Evolutionary conservation across 176 grass and related monocot species (phyloP).

Genomic region (Carex cristatella): DNA sequence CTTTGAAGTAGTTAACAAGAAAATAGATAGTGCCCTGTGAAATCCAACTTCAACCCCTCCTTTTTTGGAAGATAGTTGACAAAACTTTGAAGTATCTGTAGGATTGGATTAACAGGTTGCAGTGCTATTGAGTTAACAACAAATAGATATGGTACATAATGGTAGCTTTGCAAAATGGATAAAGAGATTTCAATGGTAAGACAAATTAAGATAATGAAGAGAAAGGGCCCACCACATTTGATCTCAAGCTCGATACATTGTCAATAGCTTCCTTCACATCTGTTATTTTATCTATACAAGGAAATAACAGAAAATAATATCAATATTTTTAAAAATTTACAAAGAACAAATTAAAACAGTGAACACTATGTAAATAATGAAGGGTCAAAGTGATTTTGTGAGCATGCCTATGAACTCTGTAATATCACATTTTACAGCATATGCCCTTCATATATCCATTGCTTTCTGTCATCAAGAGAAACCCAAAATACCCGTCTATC

Average conservation of each 20-base stretch:
- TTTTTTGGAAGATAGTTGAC: neutral
- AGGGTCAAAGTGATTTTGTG: neutral
- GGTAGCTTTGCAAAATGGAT: neutral
- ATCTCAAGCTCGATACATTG: slow-evolving; percentile 23
- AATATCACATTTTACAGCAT: neutral
- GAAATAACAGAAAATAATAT: neutral
- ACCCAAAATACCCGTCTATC: neutral
- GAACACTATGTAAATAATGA: neutral
- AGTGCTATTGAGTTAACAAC: neutral
- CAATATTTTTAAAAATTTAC: neutral
- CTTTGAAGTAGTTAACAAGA: neutral
- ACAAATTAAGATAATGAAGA: neutral
- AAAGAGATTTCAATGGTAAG: neutral
- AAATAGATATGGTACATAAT: neutral
- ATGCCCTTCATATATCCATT: neutral
- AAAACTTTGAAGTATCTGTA: neutral
- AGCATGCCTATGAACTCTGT: slow-evolving; percentile 3
- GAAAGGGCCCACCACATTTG: slow-evolving; percentile 37
- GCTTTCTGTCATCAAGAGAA: neutral
- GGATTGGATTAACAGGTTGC: neutral
- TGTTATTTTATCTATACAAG: slow-evolving; percentile 33
- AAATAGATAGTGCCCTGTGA: neutral
- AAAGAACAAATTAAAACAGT: neutral
- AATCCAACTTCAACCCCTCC: neutral
- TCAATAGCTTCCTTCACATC: slow-evolving; percentile 31